A percentile compares a stretch with the other conserved stretches of the same genome.
Evolutionary conservation across 768 basidiomycete species (phyloP).

Genomic region (Hydnomerulius pinastri): DNA sequence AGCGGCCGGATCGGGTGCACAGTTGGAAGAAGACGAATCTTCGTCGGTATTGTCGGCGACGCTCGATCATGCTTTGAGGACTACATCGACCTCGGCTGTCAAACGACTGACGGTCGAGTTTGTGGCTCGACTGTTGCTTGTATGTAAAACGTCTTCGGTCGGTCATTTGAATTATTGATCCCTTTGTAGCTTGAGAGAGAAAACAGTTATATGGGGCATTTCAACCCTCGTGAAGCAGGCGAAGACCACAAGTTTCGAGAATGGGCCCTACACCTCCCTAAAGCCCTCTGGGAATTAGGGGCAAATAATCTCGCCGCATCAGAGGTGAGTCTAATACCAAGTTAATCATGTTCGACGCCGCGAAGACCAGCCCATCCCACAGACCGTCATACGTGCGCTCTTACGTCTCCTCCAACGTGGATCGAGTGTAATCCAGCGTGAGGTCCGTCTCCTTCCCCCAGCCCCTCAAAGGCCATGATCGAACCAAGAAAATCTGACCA

Average conservation of each 20-base stretch:
- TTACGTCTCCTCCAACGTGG: conserved; percentile 61
- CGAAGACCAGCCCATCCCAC: conserved; percentile 9
- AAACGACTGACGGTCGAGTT: conserved; percentile 78
- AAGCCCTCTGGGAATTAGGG: conserved; percentile 83
- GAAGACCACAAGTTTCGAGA: conserved; percentile 42
- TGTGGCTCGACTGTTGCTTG: conserved; percentile 67
- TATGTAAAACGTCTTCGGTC: conserved; percentile 34
- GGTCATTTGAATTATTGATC: conserved; percentile 3
- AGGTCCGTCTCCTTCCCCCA: conserved; percentile 40
- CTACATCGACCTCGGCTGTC: conserved; percentile 58
- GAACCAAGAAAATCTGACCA: conserved; percentile 10
- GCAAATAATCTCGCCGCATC: conserved; percentile 53
- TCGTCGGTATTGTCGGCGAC: conserved; percentile 49
- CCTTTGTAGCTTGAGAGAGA: conserved; percentile 59
- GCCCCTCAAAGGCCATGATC: neutral
- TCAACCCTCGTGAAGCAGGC: conserved; percentile 37
- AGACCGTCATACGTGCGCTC: conserved; percentile 64
- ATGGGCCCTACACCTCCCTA: conserved; percentile 80
- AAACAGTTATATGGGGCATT: conserved; percentile 50
- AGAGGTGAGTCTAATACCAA: conserved; percentile 48
- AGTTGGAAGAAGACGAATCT: conserved; percentile 15
- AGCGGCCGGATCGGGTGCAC: conserved; percentile 23
- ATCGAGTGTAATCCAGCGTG: conserved; percentile 41
- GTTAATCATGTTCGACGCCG: neutral
- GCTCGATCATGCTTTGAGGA: conserved; percentile 65